These are phyloP conservation scores for Mycena filopes DNA, from an alignment of 768 basidiomycete genomes.

Conservation along the genomic window DNA sequence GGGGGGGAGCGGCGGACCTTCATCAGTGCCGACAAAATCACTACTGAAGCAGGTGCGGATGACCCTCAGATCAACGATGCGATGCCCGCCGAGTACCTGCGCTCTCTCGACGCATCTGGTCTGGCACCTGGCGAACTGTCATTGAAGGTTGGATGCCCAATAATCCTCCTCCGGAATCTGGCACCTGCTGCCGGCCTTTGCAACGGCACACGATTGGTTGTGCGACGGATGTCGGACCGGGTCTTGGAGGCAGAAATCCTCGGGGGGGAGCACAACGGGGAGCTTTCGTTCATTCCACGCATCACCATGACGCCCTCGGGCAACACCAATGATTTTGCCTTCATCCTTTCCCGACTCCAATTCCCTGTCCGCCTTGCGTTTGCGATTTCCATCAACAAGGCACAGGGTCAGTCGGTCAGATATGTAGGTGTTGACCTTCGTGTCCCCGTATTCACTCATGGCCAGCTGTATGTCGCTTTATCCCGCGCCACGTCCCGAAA, in stretches of 20 bases:
- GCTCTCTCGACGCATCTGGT: conserved; percentile 46
- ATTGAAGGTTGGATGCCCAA: conserved; percentile 45
- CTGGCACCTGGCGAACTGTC: conserved; percentile 51
- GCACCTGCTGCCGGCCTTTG: conserved; percentile 47
- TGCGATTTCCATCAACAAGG: conserved; percentile 60
- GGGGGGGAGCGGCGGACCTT: conserved; percentile 36
- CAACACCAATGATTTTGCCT: conserved; percentile 37
- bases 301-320: conserved; percentile 47
- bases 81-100: conserved; percentile 51
- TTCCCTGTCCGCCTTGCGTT: conserved; percentile 58
- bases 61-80: conserved; percentile 36
- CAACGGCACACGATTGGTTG: conserved; percentile 48
- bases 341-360: conserved; percentile 47
- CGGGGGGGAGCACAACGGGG: conserved; percentile 48
- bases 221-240: conserved; percentile 38
- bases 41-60: conserved; percentile 32
- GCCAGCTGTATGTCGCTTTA: too few species aligned
- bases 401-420: conserved; percentile 15
- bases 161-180: conserved; percentile 59
- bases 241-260: conserved; percentile 50
- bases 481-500: too few species aligned
- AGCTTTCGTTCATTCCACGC: conserved; percentile 52
- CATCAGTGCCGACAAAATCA: conserved; percentile 44
- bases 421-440: too few species aligned
- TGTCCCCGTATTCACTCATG: too few species aligned